Evolutionary conservation across 352 stramenopile genomes (phyloP), one percentile per base, ranked within the genome.

Genomic region (Phytophthora cajani): DNA sequence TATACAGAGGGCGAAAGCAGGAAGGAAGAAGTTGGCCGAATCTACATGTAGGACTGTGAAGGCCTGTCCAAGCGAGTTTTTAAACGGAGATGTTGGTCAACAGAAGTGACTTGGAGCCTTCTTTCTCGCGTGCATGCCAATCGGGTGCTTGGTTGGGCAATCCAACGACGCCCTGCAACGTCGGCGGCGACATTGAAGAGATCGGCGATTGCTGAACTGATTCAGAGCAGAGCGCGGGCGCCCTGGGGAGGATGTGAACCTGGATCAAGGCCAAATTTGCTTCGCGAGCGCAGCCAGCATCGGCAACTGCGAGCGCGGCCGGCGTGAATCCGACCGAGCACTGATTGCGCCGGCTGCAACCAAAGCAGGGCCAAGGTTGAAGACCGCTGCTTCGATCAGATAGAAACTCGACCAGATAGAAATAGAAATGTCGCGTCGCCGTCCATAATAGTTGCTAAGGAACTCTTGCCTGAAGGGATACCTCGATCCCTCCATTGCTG

Each of bases 351-450:
- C 58, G 47, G 47, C 56, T 53, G 63, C 32, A 46, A 19, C 33
- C 62, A 71, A 66, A 71, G 56, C 64, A 71, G 57, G 64, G 64
- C 49, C 57, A 71, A 60, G 49, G 57, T 71, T 71, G 59, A 68
- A 71, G 64, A 47, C 21, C 25, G 14, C 36, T 62, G 62, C 55
- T 62, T 55, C 16, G 55, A 46, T n/a, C 33, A n/a, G 49, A 62
- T 71, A 69, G 65, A 69, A 64, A 64, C 40, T 42, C 36, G 36
- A 16, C 10, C n/a, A 11, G 14, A 16, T 51, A 10, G 16, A 23
- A 21, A 11, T 23, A 51, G 16, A 51, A 23, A 51, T 7, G 30
- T 36, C 30, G 30, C 30, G 10, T 36, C 30, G 30, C 30, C 30
- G 30, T 30, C 27, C 27, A 30, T 2, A 36, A 30, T 11, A 36